Evolutionary conservation across 495 filamentous ascomycete species (phyloP), one percentile per base, ranked within the genome.

Genomic region (Aspergillus heteromorphus): DNA sequence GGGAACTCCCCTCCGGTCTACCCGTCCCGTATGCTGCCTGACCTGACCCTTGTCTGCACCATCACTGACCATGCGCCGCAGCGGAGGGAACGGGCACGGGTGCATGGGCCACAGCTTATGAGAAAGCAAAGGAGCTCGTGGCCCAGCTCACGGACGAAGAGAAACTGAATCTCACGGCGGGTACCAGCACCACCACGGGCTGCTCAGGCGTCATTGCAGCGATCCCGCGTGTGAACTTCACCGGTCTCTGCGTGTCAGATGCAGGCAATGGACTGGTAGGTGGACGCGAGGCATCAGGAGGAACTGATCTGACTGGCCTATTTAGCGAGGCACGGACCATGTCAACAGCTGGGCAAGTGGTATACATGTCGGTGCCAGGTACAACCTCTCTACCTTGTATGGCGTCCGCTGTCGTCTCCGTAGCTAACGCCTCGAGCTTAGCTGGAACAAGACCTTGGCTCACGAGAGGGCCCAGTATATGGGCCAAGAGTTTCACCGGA

Each of bases 181-280:
- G 65, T 41, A 48, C 40, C 47, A 85, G 88, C 16, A 84, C 86
- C 6, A 68, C 69, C 11, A 59, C 64, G 27, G 91, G 88, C 4
- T 86, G 83, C 56, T 75, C 77, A 10, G 82, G 83, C 14, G 73
- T 75, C 56, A 83, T 76, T 6, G 66, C 64, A 13, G 62, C 72
- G 2, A 70, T 87, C 21, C 71, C 75, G 0, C 71, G 83, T 6
- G 65, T 88, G 3, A 65, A 60, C 1, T 87, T 84, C 57, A 74
- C 81, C 0, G 86, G 86, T 2, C 64, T 87, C 29, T 87, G 84
- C 56, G 71, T 89, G 0, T 68, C 65, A 9, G 84, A 89, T 61
- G 84, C 83, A 2, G 82, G 80, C 0, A 80, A 86, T 60, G 85
- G 84, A 6, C 60, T 87, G 31, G 65, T 68, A 43, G 13, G 61